Base-by-base conservation (phyloP, 441 rosid species). In the Mallotus japonicus region DNA sequence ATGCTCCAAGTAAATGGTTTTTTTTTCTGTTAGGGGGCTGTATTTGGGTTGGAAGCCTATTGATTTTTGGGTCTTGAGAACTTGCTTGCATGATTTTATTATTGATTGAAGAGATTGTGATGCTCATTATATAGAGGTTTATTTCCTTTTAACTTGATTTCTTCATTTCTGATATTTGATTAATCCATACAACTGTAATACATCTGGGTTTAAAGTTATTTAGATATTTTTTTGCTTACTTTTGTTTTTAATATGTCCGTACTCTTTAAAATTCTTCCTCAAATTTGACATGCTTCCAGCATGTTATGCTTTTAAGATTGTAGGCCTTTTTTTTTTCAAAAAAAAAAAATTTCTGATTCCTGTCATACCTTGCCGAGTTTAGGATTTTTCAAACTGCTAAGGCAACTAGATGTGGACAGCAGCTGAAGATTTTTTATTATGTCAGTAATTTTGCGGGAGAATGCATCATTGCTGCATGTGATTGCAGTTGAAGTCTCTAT, bases 321-420 rank as follows among this genome's bases (percentile, higher is more conserved):
- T 22, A 6, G 14, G 22, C 47, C 42, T 46, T 42, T 44, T 44
- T 59, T 47, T 44, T 28, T 28, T 28, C 3, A 1, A 28, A 28
- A 28, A 24, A 24, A 24, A 24, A 28, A 28, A 28, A 28, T 1
- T 28, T 14, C 65, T 70, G 56, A 59, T 47, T 59, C 44, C 17
- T 59, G 47, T 59, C 37, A 42, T 11, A 22, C 65, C 44, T 16
- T 46, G 14, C 22, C 65, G 49, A 61, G 61, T 71, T 61, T 61
- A 49, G 67, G 74, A 70, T 44, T 44, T 13, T n/a, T 57, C 6
- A 64, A 70, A 56, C 28, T 70, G 16, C 28, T 60, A 62, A 8
- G 20, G 40, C 62, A 62, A 72, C 37, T 62, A 28, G 49, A 72
- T 51, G n/a, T 20, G 42, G 34, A 42, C 0, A 12, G 34, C 59